Base-by-base conservation (phyloP, 2,329 filamentous ascomycete species). In the Ceratocystis lukuohia region DNA sequence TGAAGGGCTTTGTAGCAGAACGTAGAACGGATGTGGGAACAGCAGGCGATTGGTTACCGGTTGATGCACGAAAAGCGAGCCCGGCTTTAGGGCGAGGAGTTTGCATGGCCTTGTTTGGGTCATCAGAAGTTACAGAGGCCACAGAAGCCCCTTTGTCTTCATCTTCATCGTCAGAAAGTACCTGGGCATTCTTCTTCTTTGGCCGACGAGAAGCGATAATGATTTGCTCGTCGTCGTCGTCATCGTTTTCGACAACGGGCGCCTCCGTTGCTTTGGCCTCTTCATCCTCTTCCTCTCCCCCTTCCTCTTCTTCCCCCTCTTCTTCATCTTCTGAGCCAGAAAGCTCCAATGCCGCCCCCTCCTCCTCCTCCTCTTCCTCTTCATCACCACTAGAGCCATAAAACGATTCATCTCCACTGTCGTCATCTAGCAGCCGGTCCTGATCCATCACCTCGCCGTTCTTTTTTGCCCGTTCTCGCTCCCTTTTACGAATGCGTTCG, bases 401-500 rank as follows among this genome's bases (percentile, higher is more conserved):
- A 57, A 81, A 80, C 20, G 76, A 75, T 44, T 82, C 83, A 46
- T 82, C 80, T 1, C 80, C 80, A 65, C 80, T 83, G 59, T 84
- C 81, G 69, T 84, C 82, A 79, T 80, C 84, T 37, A 76, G 81
- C 28, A 83, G 72, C 10, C 79, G 79, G 68, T 84, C 82, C 66
- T 79, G 77, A 1, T 78, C 79, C 5, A 73, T 76, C 70, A 72
- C 73, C 68, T 75, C 77, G 71, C 75, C 79, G 71, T 73, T 80
- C 65, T 85, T 81, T 72, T 85, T 84, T 0, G 84, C 85, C 57
- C 84, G 85, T 33, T 83, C 87, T 69, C 85, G 85, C 76, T 99
- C 94, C 62, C 85, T 80, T 71, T 88, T 84, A 75, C 87, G 88
- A 62, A 97, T 86, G 70, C 88, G 86, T 57, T 88, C 83, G 1